Evolutionary conservation across 495 filamentous ascomycete genomes (phyloP), one percentile per base, ranked within the genome.

Genomic region (Xylaria grammica): DNA sequence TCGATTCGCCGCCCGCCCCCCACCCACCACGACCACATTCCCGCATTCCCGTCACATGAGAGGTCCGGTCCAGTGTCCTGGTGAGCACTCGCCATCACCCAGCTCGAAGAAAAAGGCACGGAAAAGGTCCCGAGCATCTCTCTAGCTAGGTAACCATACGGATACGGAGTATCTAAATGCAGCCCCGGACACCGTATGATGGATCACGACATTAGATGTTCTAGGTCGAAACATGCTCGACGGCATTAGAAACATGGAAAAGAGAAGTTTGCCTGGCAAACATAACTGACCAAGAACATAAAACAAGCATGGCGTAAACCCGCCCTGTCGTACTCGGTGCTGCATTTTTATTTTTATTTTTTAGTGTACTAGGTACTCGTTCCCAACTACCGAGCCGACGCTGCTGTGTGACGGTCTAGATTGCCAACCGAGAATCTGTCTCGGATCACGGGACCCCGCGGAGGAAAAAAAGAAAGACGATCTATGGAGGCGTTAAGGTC

Each of bases 361-460:
- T 42, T 3, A 10, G 15, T 42, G 8, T 36, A 11, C 34, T 36
- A 36, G 34, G 7, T 15, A 11, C 45, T 36, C 42, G 42, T 48
- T 42, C 29, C 29, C 42, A 59, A 59, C 8, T 34, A 45, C 19
- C 26, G 24, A 30, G 54, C 38, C 54, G 24, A 42, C 24, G 11
- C 20, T 57, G 54, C 48, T 24, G 55, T 59, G 42, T 24, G 24
- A 59, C 55, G 17, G 13, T 27, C 20, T 1, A 29, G 19, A 10
- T 36, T n/a, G n/a, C 1, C 26, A 57, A 17, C 38, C 26, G 26
- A 45, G n/a, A 30, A 30, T 29, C 3, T 44, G 54, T 57, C 36
- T 57, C 38, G 15, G 24, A 17, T 57, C 54, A 44, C 24, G 54
- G 15, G 54, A 44, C 19, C 54, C 22, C 19, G 34, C 17, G 54